Evolutionary conservation across 2,329 filamentous ascomycete species (phyloP).

Genomic region (Lecanicillium sp.): DNA sequence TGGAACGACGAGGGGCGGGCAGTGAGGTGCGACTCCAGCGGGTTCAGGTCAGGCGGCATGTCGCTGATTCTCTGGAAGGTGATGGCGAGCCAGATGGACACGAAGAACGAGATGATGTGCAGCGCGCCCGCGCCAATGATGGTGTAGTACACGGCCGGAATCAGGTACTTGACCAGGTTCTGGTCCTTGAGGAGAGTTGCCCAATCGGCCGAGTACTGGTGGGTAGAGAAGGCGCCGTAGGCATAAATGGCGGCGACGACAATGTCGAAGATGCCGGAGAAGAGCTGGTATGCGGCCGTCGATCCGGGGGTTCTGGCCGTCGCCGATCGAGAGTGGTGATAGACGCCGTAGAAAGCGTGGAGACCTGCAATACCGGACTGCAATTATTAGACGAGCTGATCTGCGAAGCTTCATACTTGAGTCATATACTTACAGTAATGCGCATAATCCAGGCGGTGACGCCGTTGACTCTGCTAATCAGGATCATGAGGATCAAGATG

Average conservation of each 20-base stretch:
- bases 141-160: slow-evolving; percentile 62
- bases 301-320: slow-evolving; percentile 69
- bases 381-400: slow-evolving; percentile 7
- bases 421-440: slow-evolving; percentile 55
- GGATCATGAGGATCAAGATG: slow-evolving; percentile 67
- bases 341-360: slow-evolving; percentile 71
- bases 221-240: slow-evolving; percentile 44
- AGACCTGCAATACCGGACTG: slow-evolving; percentile 60
- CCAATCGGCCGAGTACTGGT: slow-evolving; percentile 51
- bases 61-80: slow-evolving; percentile 76
- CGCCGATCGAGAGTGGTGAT: slow-evolving; percentile 68
- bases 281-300: slow-evolving; percentile 83
- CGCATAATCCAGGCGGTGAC: slow-evolving; percentile 69
- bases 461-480: slow-evolving; percentile 62
- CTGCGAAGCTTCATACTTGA: background rate
- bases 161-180: slow-evolving; percentile 51
- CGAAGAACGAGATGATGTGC: slow-evolving; percentile 62
- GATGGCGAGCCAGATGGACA: slow-evolving; percentile 69
- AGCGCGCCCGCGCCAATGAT: slow-evolving; percentile 59
- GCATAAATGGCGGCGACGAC: slow-evolving; percentile 49
- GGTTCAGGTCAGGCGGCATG: slow-evolving; percentile 92
- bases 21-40: slow-evolving; percentile 79
- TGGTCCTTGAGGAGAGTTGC: slow-evolving; percentile 57
- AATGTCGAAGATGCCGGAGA: slow-evolving; percentile 67
- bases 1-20: slow-evolving; percentile 57